Percentiles rank a stretch among this genome's conserved stretches.
Conservation (phyloP, 305 asterid genomes). For the Nicotiana rustica region DNA sequence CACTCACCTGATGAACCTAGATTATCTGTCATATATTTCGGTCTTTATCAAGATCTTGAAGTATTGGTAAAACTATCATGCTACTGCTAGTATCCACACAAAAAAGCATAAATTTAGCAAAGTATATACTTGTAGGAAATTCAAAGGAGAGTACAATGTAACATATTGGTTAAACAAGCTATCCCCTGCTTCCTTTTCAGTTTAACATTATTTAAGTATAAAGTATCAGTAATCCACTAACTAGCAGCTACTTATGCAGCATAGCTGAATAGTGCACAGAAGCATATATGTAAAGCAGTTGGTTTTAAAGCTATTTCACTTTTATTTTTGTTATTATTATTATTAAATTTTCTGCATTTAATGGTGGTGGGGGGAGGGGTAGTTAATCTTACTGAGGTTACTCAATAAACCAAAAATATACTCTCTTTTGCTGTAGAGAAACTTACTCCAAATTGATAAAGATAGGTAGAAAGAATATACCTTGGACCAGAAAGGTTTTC, state of each 20-base stretch:
- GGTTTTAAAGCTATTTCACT: not conserved
- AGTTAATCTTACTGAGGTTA: not conserved
- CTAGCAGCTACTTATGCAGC: not conserved
- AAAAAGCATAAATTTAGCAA: not conserved
- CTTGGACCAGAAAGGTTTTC: conserved; percentile 53
- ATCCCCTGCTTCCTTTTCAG: conserved; percentile 22
- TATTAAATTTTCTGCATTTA: not conserved
- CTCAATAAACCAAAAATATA: not conserved
- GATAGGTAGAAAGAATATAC: conserved; percentile 42
- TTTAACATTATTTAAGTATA: conserved; percentile 9
- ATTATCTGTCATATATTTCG: not conserved
- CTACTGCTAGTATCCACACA: not conserved
- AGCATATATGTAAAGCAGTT: conserved; percentile 19
- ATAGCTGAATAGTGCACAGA: not conserved
- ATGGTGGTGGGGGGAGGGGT: not conserved
- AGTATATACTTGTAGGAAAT: not conserved
- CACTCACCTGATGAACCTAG: conserved; percentile 5
- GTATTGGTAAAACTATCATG: conserved; percentile 1
- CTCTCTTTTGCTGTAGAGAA: conserved; percentile 11
- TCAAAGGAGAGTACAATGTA: not conserved
- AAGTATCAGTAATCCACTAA: conserved; percentile 20
- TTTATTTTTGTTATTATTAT: too few relatives aligned
- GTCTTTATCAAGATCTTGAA: not conserved
- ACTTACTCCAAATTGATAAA: conserved; percentile 17
- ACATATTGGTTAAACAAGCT: conserved; percentile 17